These are phyloP conservation scores for Hippophae rhamnoides DNA, from an alignment of 306 rosid species.

Conservation along the genomic window DNA sequence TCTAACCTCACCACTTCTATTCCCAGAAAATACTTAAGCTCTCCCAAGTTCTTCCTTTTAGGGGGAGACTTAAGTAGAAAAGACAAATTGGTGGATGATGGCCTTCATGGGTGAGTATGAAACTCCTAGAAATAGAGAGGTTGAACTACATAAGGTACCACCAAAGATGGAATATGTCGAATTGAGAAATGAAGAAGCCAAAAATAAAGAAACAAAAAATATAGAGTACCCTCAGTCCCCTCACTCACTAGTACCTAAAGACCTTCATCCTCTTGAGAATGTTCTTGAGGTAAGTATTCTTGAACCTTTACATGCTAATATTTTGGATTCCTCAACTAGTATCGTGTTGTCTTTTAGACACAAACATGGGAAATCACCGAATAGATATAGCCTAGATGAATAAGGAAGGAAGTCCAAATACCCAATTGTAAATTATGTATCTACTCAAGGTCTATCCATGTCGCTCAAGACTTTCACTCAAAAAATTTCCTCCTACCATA, in stretches of 20 bases:
- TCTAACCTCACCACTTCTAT: too few relatives aligned
- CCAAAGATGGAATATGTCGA: background rate
- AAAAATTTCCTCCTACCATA: background rate
- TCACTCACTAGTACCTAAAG: conserved; percentile 1
- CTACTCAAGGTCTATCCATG: background rate
- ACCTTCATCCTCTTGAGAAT: conserved; percentile 1
- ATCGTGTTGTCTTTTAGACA: conserved; percentile 1
- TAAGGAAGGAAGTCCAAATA: background rate
- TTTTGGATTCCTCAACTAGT: background rate
- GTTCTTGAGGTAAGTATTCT: background rate
- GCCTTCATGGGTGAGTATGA: background rate
- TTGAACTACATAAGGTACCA: background rate
- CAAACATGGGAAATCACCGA: conserved; percentile 5
- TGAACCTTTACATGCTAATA: background rate
- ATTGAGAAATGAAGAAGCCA: background rate
- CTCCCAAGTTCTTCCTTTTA: conserved; percentile 9
- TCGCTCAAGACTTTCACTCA: conserved; percentile 1
- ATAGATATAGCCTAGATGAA: background rate
- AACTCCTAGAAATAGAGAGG: background rate
- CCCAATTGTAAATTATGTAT: conserved; percentile 7
- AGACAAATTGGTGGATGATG: background rate
- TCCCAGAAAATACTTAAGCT: background rate
- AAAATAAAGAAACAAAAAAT: background rate
- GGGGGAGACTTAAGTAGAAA: conserved; percentile 11
- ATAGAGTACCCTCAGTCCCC: background rate